Evolutionary conservation across 768 basidiomycete genomes (phyloP).

Genomic region (Termitomyces sp.): DNA sequence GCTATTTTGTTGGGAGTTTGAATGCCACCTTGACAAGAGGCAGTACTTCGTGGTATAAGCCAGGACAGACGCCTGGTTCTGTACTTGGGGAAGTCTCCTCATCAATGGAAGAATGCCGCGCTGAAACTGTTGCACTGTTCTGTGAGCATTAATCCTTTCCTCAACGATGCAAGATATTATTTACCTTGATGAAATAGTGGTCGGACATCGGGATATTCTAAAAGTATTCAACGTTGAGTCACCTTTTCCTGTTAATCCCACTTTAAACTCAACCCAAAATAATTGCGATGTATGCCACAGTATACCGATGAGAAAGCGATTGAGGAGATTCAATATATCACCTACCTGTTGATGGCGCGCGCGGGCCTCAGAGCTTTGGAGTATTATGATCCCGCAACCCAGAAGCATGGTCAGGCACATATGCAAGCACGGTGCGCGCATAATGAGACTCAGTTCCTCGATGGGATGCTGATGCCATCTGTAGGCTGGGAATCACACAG

Average conservation of each 20-base stretch:
- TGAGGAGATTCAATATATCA: constrained; percentile 76
- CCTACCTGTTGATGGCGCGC: constrained; percentile 84
- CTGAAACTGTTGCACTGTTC: constrained; percentile 81
- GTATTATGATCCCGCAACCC: constrained; percentile 73
- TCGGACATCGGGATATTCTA: constrained; percentile 69
- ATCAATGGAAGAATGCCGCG: constrained; percentile 91
- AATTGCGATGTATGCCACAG: constrained; percentile 24
- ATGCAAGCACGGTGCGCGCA: constrained; percentile 77
- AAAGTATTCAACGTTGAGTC: constrained; percentile 69
- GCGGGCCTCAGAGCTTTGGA: constrained; percentile 75
- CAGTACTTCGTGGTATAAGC: constrained; percentile 83
- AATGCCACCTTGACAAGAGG: background rate
- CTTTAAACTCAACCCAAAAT: background rate
- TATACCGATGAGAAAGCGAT: constrained; percentile 63
- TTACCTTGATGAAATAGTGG: constrained; percentile 37
- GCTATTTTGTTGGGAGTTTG: constrained; percentile 11
- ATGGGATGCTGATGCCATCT: background rate
- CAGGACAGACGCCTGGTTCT: constrained; percentile 78
- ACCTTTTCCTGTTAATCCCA: background rate
- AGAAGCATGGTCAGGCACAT: constrained; percentile 86
- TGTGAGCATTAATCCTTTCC: constrained; percentile 36
- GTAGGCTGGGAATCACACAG: constrained; percentile 76
- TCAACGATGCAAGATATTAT: background rate
- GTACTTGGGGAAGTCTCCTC: constrained; percentile 85
- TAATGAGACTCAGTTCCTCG: background rate